Percentiles rank a stretch among this genome's conserved stretches.
These are phyloP conservation scores for Pythium phragmitis DNA, from an alignment of 352 stramenopile species.

Conservation along the genomic window DNA sequence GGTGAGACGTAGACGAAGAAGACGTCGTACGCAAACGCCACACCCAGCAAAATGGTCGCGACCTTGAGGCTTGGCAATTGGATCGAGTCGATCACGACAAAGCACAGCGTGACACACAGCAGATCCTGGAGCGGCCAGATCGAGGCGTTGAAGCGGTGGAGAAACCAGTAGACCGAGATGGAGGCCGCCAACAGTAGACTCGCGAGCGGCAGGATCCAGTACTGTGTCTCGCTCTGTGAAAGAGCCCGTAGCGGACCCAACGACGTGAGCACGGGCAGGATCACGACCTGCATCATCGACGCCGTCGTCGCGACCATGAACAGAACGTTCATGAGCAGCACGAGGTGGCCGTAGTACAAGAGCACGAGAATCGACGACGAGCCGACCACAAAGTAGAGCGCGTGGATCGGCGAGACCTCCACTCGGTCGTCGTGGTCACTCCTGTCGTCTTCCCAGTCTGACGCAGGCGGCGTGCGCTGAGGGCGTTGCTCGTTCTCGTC, in stretches of 20 bases:
- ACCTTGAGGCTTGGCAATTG: slow-evolving; percentile 78
- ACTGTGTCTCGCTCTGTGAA: neutral
- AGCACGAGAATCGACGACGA: slow-evolving; percentile 56
- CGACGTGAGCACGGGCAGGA: slow-evolving; percentile 35
- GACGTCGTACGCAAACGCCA: slow-evolving; percentile 93
- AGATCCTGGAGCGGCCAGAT: slow-evolving; percentile 89
- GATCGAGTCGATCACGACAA: slow-evolving; percentile 87
- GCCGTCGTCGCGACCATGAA: slow-evolving; percentile 52
- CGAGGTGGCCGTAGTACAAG: slow-evolving; percentile 66
- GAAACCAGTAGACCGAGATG: slow-evolving; percentile 49
- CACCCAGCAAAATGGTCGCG: slow-evolving; percentile 73
- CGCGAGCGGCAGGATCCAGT: slow-evolving; percentile 10
- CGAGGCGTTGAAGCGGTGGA: slow-evolving; percentile 54
- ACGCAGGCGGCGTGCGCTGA: neutral
- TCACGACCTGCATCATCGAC: slow-evolving; percentile 47
- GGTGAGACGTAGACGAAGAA: slow-evolving; percentile 94
- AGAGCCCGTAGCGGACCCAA: slow-evolving; percentile 6
- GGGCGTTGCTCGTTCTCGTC: slow-evolving; percentile 10
- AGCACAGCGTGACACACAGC: slow-evolving; percentile 86
- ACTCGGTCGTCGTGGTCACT: slow-evolving; percentile 23
- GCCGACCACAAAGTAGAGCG: slow-evolving; percentile 53
- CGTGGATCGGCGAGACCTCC: slow-evolving; percentile 52
- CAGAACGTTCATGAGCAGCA: slow-evolving; percentile 52
- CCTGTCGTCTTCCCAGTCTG: neutral
- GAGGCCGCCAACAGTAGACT: slow-evolving; percentile 23